Evolutionary conservation across 495 filamentous ascomycete species (phyloP).

Genomic region (Articulospora tetracladia): DNA sequence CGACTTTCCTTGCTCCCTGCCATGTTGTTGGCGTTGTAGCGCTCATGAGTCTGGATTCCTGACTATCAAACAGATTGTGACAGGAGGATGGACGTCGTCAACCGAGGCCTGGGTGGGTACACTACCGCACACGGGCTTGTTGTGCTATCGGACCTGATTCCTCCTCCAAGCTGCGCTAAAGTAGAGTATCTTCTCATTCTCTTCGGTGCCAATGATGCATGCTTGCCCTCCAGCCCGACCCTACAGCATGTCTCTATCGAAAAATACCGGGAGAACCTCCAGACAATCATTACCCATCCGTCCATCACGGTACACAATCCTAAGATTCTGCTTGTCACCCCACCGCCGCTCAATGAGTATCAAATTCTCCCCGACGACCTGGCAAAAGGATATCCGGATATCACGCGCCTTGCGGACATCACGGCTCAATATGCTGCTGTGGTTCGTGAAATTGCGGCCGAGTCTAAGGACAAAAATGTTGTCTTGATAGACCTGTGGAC

Average conservation of each 20-base stretch:
- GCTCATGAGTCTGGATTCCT: not conserved
- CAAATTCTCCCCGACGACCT: slow-evolving; percentile 38
- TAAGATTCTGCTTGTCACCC: slow-evolving; percentile 59
- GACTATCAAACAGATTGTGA: slow-evolving; percentile 44
- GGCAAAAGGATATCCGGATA: slow-evolving; percentile 32
- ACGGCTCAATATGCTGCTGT: slow-evolving; percentile 60
- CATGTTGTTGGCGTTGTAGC: not conserved
- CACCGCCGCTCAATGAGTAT: slow-evolving; percentile 64
- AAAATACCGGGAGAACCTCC: slow-evolving; percentile 55
- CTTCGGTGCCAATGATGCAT: slow-evolving; percentile 72
- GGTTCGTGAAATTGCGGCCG: slow-evolving; percentile 45
- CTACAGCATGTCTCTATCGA: slow-evolving; percentile 60
- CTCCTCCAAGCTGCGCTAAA: slow-evolving; percentile 41
- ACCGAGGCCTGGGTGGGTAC: slow-evolving; percentile 62
- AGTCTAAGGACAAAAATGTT: slow-evolving; percentile 61
- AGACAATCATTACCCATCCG: slow-evolving; percentile 53
- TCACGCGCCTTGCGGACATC: slow-evolving; percentile 45
- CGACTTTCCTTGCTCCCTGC: not conserved
- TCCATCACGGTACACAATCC: slow-evolving; percentile 53
- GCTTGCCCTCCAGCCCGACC: slow-evolving; percentile 45
- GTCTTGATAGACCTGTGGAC: slow-evolving; percentile 62
- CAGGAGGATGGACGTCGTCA: slow-evolving; percentile 63
- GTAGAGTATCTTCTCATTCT: slow-evolving; percentile 53
- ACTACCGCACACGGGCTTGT: slow-evolving; percentile 57
- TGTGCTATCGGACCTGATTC: slow-evolving; percentile 45